Evolutionary conservation across 495 filamentous ascomycete genomes (phyloP).

Genomic region (Penicillium taxi): DNA sequence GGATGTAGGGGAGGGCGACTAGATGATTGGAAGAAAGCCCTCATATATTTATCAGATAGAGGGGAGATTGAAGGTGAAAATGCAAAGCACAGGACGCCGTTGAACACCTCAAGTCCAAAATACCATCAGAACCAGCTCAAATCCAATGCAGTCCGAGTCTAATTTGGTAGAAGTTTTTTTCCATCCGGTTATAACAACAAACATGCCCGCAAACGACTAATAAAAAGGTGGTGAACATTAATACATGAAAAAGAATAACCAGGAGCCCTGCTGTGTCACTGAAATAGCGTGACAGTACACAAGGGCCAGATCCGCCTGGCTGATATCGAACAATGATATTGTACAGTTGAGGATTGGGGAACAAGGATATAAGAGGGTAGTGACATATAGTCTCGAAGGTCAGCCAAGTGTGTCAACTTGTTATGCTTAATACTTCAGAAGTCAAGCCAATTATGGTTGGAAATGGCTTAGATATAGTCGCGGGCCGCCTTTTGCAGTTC

Average conservation of each 20-base stretch:
- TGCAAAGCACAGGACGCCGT: slow-evolving; percentile 24
- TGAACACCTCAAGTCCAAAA: slow-evolving; percentile 24
- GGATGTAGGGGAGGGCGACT: too few species aligned
- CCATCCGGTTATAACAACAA: slow-evolving; percentile 4
- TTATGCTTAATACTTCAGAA: too few species aligned
- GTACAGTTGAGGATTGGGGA: slow-evolving; percentile 28
- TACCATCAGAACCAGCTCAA: slow-evolving; percentile 21
- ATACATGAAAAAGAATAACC: slow-evolving; percentile 25
- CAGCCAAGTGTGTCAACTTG: too few species aligned
- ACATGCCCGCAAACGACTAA: slow-evolving; percentile 6
- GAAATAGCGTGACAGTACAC: slow-evolving; percentile 23
- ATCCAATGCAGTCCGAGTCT: slow-evolving; percentile 17
- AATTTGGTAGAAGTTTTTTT: slow-evolving; percentile 9
- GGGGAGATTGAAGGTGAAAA: slow-evolving; percentile 31
- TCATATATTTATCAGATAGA: slow-evolving; percentile 28
- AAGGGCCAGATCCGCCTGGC: slow-evolving; percentile 33
- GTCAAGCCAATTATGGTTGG: too few species aligned
- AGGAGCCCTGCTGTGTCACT: slow-evolving; percentile 18
- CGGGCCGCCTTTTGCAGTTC: slow-evolving; percentile 97
- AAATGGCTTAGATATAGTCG: slow-evolving; percentile 79
- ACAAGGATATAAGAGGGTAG: slow-evolving; percentile 7
- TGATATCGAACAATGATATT: slow-evolving; percentile 36
- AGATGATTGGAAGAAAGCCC: too few species aligned
- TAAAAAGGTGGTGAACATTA: slow-evolving; percentile 19
- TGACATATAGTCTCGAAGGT: too few species aligned